Evolutionary conservation across 305 asterid genomes (phyloP), one percentile per base, ranked within the genome.

Genomic region (Plantago rigida): DNA sequence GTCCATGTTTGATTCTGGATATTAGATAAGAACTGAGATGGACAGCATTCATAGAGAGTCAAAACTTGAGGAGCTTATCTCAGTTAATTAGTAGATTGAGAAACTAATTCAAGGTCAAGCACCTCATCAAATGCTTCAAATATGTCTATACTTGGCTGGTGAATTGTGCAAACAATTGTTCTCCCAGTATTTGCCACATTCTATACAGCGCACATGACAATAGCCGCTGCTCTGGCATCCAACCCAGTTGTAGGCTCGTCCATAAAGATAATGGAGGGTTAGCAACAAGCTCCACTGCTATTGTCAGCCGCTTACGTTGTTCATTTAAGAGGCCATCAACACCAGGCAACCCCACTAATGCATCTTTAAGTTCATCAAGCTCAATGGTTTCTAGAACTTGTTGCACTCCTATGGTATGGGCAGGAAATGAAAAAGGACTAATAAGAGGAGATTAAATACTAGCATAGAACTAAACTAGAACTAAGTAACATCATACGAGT

Each of bases 61-160:
- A 28, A 10, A 51, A 9, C 5, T 11, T 64, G 34, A 31, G 17
- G 44, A 5, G 52, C 52, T 48, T 13, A 31, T n/a, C n/a, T n/a
- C n/a, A n/a, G n/a, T n/a, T n/a, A n/a, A n/a, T n/a, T n/a, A n/a
- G n/a, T n/a, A n/a, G n/a, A 29, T 29, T 29, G 39, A 31, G 39
- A 31, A 31, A 31, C 6, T 5, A 31, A 31, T 3, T 5, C 26
- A n/a, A 44, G 36, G 28, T 8, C 13, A 3, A 26, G 7, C 6
- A 85, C 94, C 90, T 85, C 94, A 45, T 85, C 90, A 68, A 88
- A 85, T 48, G 89, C 77, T 78, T 85, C 94, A 74, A 87, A 87
- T 63, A 87, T 83, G 71, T 83, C 86, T 9, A 85, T 83, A 29
- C 95, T 85, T 52, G 94, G 91, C 64, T 84, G 91, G 50, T 81